phyloP scores from a whole-genome alignment of 2,329 filamentous ascomycete species.

The Cordyceps cateniannulata region DNA sequence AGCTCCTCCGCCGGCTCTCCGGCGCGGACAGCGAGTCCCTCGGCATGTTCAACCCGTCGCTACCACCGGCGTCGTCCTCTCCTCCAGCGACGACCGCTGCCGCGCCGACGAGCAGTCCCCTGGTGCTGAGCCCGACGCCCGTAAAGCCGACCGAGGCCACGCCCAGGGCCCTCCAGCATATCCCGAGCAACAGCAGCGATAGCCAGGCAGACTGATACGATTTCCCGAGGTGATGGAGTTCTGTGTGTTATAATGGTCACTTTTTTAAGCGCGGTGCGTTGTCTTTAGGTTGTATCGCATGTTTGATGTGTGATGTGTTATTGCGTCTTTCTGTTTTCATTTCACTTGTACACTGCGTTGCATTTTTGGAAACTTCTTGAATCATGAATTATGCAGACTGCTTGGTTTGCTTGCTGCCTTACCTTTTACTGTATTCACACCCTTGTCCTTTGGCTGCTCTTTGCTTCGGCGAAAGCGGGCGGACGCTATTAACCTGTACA shows the following conservation, averaged over 20 bases:
- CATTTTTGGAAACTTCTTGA: not conserved
- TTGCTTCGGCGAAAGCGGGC: not conserved
- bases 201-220: not conserved
- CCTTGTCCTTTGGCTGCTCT: not conserved
- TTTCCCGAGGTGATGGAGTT: not conserved
- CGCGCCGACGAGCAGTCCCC: conserved; percentile 18
- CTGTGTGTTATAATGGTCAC: not conserved
- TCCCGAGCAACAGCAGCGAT: conserved; percentile 19
- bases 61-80: not conserved
- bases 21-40: conserved; percentile 22
- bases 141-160: conserved; percentile 30
- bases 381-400: not conserved
- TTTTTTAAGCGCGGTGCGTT: not conserved
- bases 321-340: not conserved
- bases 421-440: not conserved
- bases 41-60: conserved; percentile 13
- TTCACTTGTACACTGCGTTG: too few relatives aligned
- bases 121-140: conserved; percentile 35
- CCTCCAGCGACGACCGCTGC: not conserved
- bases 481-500: not conserved
- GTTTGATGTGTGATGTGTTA: not conserved
- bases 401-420: not conserved
- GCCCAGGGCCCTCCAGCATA: conserved; percentile 22
- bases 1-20: conserved; percentile 49
- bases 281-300: not conserved